A percentile compares a stretch with the other conserved stretches of the same genome.
Conservation (phyloP, 257 asterid species). For the Plantago ovata region DNA sequence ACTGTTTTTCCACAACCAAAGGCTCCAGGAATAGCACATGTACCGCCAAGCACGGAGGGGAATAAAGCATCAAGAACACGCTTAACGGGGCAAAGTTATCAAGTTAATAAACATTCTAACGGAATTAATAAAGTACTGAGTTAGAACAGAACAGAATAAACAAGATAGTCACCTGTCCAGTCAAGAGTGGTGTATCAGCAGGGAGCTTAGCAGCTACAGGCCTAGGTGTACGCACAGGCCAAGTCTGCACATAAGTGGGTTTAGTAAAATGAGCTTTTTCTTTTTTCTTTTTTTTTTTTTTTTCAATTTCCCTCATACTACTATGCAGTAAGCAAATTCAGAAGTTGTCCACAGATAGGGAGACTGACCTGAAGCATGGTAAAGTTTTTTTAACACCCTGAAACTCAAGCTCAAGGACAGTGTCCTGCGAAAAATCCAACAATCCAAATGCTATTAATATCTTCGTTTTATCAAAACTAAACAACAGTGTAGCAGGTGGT, state of each 20-base stretch:
- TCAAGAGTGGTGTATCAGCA: constrained; percentile 97
- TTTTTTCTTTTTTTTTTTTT: constrained; percentile 13
- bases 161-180: constrained; percentile 78
- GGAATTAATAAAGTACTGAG: constrained; percentile 2
- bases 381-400: constrained; percentile 89
- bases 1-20: constrained; percentile 99
- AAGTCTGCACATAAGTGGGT: constrained; percentile 47
- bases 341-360: constrained; percentile 11
- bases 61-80: constrained; percentile 99
- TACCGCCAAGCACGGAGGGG: constrained; percentile 99
- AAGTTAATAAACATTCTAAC: constrained; percentile 19
- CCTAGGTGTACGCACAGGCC: constrained; percentile 99
- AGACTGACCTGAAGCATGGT: constrained; percentile 94
- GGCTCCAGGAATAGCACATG: constrained; percentile 99
- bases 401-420: constrained; percentile 98
- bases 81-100: constrained; percentile 41
- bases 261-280: constrained; percentile 22
- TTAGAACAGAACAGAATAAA: constrained; percentile 6
- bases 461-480: constrained; percentile 3
- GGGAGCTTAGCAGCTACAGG: constrained; percentile 96
- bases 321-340: constrained; percentile 10
- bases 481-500: constrained; percentile 6
- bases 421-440: constrained; percentile 61
- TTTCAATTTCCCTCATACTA: constrained; percentile 2
- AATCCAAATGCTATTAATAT: constrained; percentile 11